phyloP scores from a whole-genome alignment of 257 asterid species.

The Lycium ferocissimum region DNA sequence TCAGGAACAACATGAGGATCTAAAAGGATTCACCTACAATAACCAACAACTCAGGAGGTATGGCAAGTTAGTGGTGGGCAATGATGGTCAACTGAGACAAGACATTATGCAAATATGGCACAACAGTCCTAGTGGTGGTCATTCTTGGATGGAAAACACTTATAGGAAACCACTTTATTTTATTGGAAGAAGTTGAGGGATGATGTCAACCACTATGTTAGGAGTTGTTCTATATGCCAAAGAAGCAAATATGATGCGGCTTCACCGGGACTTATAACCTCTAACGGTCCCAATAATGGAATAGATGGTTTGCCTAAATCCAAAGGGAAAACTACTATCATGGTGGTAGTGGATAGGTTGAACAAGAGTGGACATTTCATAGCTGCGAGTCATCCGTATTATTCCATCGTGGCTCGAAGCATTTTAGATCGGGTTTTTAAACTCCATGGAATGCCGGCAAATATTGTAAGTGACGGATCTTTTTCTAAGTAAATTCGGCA shows the following conservation, averaged over 20 bases:
- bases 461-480: not conserved
- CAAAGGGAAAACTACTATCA: not conserved
- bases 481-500: not conserved
- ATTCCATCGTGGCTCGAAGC: not conserved
- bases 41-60: not conserved
- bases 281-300: not conserved
- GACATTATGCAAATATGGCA: not conserved
- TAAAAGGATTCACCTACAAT: not conserved
- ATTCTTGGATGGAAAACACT: not conserved
- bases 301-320: not conserved
- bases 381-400: not conserved
- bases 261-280: not conserved
- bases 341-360: not conserved
- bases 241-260: not conserved
- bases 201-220: not conserved
- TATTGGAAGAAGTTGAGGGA: not conserved
- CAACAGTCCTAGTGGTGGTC: not conserved
- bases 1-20: not conserved
- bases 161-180: not conserved
- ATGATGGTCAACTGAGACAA: not conserved
- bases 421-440: not conserved
- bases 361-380: not conserved
- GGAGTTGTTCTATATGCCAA: not conserved
- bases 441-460: not conserved
- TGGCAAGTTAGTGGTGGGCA: not conserved